Base-by-base conservation (phyloP, 2,329 filamentous ascomycete species). In the Colletotrichum trifolii region DNA sequence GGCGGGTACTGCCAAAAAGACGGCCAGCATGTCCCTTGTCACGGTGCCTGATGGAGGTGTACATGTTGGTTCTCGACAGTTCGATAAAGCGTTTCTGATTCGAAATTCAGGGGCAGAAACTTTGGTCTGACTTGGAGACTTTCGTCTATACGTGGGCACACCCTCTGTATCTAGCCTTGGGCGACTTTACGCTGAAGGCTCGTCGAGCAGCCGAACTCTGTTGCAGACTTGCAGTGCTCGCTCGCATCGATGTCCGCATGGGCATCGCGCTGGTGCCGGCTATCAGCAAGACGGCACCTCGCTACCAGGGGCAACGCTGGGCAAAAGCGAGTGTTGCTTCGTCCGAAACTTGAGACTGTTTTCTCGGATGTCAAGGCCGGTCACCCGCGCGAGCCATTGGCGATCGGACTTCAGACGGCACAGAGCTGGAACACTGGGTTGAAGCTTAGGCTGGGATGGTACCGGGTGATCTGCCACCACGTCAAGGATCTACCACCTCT, bases 341-440 rank as follows among this genome's bases (percentile, higher is more conserved):
- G 52, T 65, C 62, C 40, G 39, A 55, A 56, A 17, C 42, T 61
- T 61, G 59, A 46, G 59, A 61, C 50, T 42, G 50, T 9, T 47
- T 61, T 42, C 43, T 50, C 61, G 56, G 56, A n/a, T 43, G 15
- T 46, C 39, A 50, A 61, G 46, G 11, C 62, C 52, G 61, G 33
- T 38, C 46, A 36, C 10, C 58, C 52, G 50, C 39, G 40, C 50
- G 46, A 53, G 36, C 10, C 34, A 50, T 62, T 49, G 52, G 58
- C 58, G 58, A 62, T 65, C 47, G 12, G 57, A 62, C 46, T 55
- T 65, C 58, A 52, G 62, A 65, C 58, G 62, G 52, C 62, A 56
- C 46, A 35, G 35, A 62, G 52, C 62, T 62, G 62, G 62, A 65
- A 65, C 62, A 62, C 62, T 62, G 58, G 62, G 25, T 42, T 56